A percentile compares a stretch with the other conserved stretches of the same genome.
These are phyloP conservation scores for Starmerella potacharoeniae DNA, from an alignment of 805 yeast genomes.

Conservation along the genomic window DNA sequence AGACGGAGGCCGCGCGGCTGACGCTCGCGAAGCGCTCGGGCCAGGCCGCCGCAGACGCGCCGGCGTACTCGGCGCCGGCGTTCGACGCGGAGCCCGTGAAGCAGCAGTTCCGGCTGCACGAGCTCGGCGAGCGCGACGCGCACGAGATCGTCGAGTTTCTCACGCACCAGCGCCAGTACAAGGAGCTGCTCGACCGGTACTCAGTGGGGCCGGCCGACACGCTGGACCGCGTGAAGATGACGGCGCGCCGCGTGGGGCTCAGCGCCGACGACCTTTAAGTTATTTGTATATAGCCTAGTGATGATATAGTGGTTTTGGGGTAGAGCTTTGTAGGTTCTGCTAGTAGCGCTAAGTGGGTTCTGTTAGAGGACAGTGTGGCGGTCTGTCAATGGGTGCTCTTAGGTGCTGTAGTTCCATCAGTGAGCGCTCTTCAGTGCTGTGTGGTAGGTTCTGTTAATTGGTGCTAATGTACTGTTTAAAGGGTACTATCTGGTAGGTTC, in stretches of 20 bases:
- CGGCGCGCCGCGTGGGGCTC: constrained; percentile 86
- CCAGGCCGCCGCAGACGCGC: neutral
- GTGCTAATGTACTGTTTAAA: no score
- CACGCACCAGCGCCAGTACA: constrained; percentile 62
- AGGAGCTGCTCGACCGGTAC: constrained; percentile 69
- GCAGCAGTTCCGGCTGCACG: constrained; percentile 39
- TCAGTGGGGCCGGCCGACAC: constrained; percentile 71
- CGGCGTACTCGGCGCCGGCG: constrained; percentile 6
- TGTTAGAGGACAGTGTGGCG: no score
- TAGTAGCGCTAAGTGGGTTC: no score
- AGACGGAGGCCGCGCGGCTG: constrained; percentile 2
- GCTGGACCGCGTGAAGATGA: constrained; percentile 61
- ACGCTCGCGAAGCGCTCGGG: constrained; percentile 6
- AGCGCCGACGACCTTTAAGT: constrained; percentile 27
- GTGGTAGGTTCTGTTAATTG: no score
- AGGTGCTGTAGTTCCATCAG: no score
- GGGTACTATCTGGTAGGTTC: no score
- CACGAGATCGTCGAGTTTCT: constrained; percentile 50
- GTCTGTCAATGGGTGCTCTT: no score
- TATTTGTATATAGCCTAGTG: neutral
- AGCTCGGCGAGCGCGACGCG: constrained; percentile 6
- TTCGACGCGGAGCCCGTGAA: constrained; percentile 36
- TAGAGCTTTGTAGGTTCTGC: no score
- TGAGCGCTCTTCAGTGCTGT: no score
- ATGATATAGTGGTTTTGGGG: neutral